Percentiles rank a stretch among this genome's conserved stretches.
These are phyloP conservation scores for Agapanthus africanus DNA, from an alignment of 106 monocot genomes.

Conservation along the genomic window DNA sequence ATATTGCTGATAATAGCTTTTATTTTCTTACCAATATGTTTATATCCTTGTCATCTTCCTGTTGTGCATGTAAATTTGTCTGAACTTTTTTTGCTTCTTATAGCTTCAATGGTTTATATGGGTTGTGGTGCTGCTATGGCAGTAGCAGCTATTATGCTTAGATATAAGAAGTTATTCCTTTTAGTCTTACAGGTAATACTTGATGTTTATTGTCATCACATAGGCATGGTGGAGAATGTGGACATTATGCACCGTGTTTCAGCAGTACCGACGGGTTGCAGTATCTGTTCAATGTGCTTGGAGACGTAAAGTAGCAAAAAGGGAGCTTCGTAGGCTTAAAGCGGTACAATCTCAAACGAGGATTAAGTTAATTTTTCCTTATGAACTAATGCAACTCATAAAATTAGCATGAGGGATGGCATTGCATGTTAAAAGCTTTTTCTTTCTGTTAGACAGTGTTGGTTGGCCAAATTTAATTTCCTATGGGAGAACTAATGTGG, in stretches of 20 bases:
- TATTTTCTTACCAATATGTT: neutral
- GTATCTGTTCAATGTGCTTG: conserved; percentile 68
- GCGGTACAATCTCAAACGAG: conserved; percentile 20
- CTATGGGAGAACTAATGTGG: neutral
- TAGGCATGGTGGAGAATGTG: conserved; percentile 52
- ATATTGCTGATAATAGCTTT: neutral
- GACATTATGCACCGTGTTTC: conserved; percentile 18
- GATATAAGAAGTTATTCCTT: neutral
- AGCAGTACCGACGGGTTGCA: conserved; percentile 23
- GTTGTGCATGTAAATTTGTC: neutral
- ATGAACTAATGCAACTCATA: neutral
- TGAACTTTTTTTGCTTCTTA: neutral
- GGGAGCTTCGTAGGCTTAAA: conserved; percentile 58
- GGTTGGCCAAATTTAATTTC: neutral
- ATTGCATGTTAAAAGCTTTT: conserved; percentile 1
- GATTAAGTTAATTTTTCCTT: neutral
- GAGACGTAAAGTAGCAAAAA: conserved; percentile 70
- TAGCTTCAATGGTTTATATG: too few relatives aligned
- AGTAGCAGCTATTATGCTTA: neutral
- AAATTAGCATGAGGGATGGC: neutral
- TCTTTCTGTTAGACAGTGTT: neutral
- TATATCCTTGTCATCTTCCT: neutral
- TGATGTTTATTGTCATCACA: conserved; percentile 6
- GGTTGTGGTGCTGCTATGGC: neutral
- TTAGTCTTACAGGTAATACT: neutral